Evolutionary conservation across 495 filamentous ascomycete species (phyloP), one percentile per base, ranked within the genome.

Genomic region (Penicillium egyptiacum): DNA sequence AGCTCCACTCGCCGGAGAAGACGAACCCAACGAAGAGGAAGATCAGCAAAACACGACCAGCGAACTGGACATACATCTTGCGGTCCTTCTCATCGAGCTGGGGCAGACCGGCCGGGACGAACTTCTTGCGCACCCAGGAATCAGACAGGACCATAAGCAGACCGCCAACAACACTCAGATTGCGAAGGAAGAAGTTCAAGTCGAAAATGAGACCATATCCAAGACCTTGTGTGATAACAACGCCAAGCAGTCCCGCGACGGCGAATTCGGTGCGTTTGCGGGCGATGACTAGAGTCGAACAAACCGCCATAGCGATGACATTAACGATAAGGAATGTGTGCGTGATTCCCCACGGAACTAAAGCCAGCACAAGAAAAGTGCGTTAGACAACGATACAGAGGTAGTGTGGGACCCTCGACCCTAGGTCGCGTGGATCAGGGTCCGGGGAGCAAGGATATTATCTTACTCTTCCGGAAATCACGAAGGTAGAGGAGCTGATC

Each of bases 31-130:
- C 67, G 70, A 98, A 98, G 57, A 98, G 80, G 81, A 98, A 96
- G 73, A 98, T 97, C 61, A 98, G 79, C 43, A 98, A 81, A n/a
- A 98, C 89, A 59, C 94, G 85, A 23, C 94, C 94, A 51, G 94
- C 94, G 50, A 98, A 86, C 82, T 98, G 94, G 75, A 98, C 92
- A 80, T 98, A 98, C 91, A 97, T 97, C 83, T 98, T 98, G 71
- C 91, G 88, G 72, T 98, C 95, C 84, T 97, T 97, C 82, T 98
- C 94, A 64, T 96, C 93, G 22, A 98, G 81, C 75, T 89, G 84
- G 50, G 94, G 94, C 55, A 98, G 79, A 40, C 94, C 94, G 25
- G 94, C 94, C 42, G 96, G 96, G 12, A 92, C 92, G 77, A 97
- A 96, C 72, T 86, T 88, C 84, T 97, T 97, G 72, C 93, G 88